A percentile compares a stretch with the other conserved stretches of the same genome.
Conservation (phyloP, 148 eudicot genomes). For the Mesembryanthemum crystallinum region DNA sequence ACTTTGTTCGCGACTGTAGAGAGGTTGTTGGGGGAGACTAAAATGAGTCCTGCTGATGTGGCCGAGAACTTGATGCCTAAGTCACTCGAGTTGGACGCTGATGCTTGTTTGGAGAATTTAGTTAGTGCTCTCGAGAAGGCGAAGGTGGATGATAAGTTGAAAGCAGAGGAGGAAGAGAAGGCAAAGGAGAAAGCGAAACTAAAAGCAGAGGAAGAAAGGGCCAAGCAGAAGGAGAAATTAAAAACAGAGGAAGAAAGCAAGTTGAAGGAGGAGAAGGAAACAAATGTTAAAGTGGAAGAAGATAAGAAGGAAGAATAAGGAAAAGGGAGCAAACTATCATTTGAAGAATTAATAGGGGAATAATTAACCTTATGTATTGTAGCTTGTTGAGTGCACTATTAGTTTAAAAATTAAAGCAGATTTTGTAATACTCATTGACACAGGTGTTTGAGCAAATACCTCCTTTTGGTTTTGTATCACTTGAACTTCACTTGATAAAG, state of each 20-base stretch:
- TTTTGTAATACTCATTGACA: no score
- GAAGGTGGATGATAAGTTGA: conserved; percentile 29
- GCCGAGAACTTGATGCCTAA: conserved; percentile 55
- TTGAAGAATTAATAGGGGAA: no score
- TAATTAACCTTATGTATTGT: no score
- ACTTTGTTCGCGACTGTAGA: no score
- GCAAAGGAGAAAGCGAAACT: conserved; percentile 2
- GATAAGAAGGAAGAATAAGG: no score
- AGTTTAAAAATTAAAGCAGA: no score
- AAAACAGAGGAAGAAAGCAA: not conserved
- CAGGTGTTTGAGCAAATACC: no score
- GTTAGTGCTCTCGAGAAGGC: conserved; percentile 37
- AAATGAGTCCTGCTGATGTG: conserved; percentile 51
- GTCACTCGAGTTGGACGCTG: conserved; percentile 21
- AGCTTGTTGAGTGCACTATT: no score
- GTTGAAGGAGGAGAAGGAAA: not conserved
- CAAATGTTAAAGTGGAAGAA: not conserved
- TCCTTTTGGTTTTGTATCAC: no score
- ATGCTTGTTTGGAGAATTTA: conserved; percentile 29
- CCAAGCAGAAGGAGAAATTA: not conserved
- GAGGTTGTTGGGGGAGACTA: conserved; percentile 32
- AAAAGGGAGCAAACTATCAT: not conserved
- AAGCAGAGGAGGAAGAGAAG: conserved; percentile 27
- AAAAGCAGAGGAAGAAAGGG: conserved; percentile 7
- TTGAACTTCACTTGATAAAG: no score